These are phyloP conservation scores for Coccomyxa sp. DNA, from an alignment of 139 green algal species.

Conservation along the genomic window DNA sequence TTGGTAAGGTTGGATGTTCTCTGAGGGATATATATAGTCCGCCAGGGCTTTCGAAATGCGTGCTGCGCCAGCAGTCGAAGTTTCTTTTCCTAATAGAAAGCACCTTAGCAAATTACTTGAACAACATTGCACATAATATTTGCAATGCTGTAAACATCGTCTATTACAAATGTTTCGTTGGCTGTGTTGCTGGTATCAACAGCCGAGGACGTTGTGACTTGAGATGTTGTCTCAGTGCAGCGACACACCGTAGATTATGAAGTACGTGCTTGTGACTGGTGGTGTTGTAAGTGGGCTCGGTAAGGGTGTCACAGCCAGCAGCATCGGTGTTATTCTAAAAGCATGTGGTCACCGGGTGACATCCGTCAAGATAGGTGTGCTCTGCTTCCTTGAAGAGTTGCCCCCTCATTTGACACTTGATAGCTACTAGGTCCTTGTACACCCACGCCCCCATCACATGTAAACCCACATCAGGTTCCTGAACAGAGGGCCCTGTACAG, in stretches of 20 bases:
- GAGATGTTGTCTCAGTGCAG: not conserved
- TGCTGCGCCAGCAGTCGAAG: no score
- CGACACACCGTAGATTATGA: constrained; percentile 54
- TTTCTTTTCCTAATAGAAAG: no score
- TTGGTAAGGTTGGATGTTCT: no score
- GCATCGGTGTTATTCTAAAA: constrained; percentile 93
- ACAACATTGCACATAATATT: no score
- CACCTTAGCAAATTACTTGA: no score
- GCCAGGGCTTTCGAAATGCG: no score
- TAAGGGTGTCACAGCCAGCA: constrained; percentile 95
- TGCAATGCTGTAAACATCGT: no score
- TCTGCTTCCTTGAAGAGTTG: not conserved
- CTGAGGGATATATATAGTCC: no score
- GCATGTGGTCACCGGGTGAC: constrained; percentile 90
- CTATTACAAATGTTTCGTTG: not conserved
- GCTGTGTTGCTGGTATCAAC: no score
- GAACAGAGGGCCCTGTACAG: not conserved
- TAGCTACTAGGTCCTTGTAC: not conserved
- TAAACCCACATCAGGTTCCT: not conserved
- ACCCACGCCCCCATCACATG: not conserved
- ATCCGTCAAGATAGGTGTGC: constrained; percentile 92
- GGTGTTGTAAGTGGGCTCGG: constrained; percentile 95
- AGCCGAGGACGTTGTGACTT: no score
- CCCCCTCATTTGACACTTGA: not conserved
- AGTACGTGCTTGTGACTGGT: constrained; percentile 96